These are phyloP conservation scores for Polyporus tsugae DNA, from an alignment of 1,284 basidiomycete species.

Conservation along the genomic window DNA sequence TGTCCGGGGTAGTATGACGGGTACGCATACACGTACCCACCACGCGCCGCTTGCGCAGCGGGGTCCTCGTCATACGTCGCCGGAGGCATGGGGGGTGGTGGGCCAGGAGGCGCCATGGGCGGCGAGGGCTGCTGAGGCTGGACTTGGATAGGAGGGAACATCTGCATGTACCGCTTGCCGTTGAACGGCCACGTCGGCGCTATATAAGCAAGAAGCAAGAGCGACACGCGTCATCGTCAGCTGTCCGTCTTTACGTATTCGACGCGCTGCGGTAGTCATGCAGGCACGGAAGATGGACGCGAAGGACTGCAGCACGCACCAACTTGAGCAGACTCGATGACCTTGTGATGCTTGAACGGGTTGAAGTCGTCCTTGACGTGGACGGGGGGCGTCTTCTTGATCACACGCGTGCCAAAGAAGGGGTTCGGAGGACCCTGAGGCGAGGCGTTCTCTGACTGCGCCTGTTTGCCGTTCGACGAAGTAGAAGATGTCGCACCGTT, in stretches of 20 bases:
- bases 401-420: slow-evolving; percentile 85
- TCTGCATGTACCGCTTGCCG: slow-evolving; percentile 84
- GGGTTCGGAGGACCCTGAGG: slow-evolving; percentile 66
- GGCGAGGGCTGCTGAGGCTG: slow-evolving; percentile 63
- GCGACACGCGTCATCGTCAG: slow-evolving; percentile 3
- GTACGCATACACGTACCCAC: slow-evolving; percentile 76
- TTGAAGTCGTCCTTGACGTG: slow-evolving; percentile 95
- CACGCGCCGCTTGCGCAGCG: slow-evolving; percentile 64
- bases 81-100: slow-evolving; percentile 72
- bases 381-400: slow-evolving; percentile 76
- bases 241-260: slow-evolving; percentile 10
- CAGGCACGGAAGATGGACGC: slow-evolving; percentile 1
- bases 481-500: slow-evolving; percentile 45
- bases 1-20: slow-evolving; percentile 81
- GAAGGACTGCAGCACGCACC: slow-evolving; percentile 55
- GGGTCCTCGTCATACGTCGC: slow-evolving; percentile 77
- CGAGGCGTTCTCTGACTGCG: slow-evolving; percentile 52
- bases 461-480: slow-evolving; percentile 69
- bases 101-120: slow-evolving; percentile 71
- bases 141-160: slow-evolving; percentile 71
- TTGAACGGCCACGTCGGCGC: slow-evolving; percentile 87
- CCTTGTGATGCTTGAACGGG: slow-evolving; percentile 89
- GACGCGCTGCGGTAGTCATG: slow-evolving; percentile 7
- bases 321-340: slow-evolving; percentile 76
- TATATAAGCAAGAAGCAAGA: slow-evolving; percentile 40